Evolutionary conservation across 164 flowering plant genomes (phyloP).

Genomic region (Vitis vinifera): ASM3070453v1 NC_081812.1:12211001-12211500

Average conservation of each 20-base stretch:
- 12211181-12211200: conserved; percentile 27
- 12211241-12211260: neutral
- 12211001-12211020: too few species aligned
- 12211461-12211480: conserved; percentile 80
- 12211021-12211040: too few species aligned
- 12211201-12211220: conserved; percentile 6
- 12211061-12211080: too few species aligned
- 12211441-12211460: conserved; percentile 68
- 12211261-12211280: conserved; percentile 7
- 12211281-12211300: conserved; percentile 9
- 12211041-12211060: too few species aligned
- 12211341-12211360: conserved; percentile 87
- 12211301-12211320: conserved; percentile 44
- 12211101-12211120: neutral
- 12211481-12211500: conserved; percentile 48
- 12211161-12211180: conserved; percentile 46
- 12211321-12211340: conserved; percentile 67
- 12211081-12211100: neutral
- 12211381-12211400: conserved; percentile 43
- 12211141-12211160: conserved; percentile 56
- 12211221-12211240: neutral
- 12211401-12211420: conserved; percentile 67
- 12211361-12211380: conserved; percentile 62
- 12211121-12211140: conserved; percentile 58
- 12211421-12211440: conserved; percentile 81